phyloP scores from a whole-genome alignment of 495 filamentous ascomycete species.

The Neurospora sp. region DNA sequence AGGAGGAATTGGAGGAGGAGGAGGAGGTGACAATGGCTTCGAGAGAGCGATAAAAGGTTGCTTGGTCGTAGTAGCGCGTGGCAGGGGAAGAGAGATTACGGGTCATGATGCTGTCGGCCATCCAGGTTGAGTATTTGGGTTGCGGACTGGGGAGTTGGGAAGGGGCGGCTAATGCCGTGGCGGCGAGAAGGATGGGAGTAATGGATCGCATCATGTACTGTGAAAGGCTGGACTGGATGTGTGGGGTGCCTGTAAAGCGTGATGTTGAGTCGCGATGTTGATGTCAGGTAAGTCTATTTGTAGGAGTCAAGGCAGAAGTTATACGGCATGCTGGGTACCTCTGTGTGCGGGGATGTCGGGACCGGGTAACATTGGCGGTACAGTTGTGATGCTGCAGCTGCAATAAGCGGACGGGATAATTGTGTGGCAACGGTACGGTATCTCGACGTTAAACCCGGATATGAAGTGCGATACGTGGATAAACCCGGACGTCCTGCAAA shows the following conservation, averaged over 20 bases:
- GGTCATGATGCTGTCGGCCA: constrained; percentile 39
- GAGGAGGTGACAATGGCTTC: constrained; percentile 17
- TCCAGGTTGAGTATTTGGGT: constrained; percentile 28
- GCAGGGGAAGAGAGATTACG: constrained; percentile 25
- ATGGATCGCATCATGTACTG: neutral
- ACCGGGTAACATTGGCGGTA: neutral
- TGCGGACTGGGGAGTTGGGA: neutral
- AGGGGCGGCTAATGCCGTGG: neutral
- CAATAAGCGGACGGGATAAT: neutral
- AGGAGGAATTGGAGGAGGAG: neutral
- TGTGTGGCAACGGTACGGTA: neutral
- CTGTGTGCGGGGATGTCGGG: neutral
- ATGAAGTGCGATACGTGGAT: neutral
- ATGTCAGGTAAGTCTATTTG: too few species aligned
- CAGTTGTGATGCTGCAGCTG: neutral
- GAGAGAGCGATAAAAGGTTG: constrained; percentile 27
- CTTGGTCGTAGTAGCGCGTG: constrained; percentile 27
- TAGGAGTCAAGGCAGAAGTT: too few species aligned
- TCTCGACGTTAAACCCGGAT: neutral
- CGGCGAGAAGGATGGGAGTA: neutral
- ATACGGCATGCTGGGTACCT: too few species aligned
- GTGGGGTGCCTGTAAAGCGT: too few species aligned
- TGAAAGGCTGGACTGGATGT: neutral
- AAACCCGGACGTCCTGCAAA: neutral
- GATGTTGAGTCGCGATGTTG: too few species aligned